Evolutionary conservation across 176 grass and related monocot genomes (phyloP), one percentile per base, ranked within the genome.

Genomic region (Triticum dicoccoides): DNA sequence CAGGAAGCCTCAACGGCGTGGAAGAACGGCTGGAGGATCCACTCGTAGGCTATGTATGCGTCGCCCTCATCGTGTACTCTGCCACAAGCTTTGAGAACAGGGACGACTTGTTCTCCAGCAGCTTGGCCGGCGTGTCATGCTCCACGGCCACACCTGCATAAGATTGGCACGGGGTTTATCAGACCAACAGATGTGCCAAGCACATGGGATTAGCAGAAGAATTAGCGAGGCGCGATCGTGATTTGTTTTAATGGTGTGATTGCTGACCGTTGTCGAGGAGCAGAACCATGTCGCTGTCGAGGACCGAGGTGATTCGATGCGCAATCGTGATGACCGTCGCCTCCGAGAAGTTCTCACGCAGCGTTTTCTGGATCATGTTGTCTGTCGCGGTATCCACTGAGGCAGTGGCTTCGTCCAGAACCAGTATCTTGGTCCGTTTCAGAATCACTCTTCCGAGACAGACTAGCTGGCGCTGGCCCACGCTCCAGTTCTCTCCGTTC

Each of bases 401-500:
- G 3, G 84, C 65, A 0, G 84, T 86, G 37, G 84, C 84, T 3
- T 86, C 84, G 3, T 86, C 84, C 34, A 86, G 80, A 21, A 82
- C 91, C 70, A 98, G 84, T 52, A 92, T 87, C 25, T 89, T 98
- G 23, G 89, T 95, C 59, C 88, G 92, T 70, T 98, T 95, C 80
- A 94, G 77, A 66, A 98, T 98, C 39, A 95, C 89, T 45, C 88
- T 88, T 5, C 91, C 93, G 8, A 95, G 89, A 29, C 96, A 98
- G 10, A 92, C 88, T 18, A 95, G 89, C 86, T 98, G 96, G 34
- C 96, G 91, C 81, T 98, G 96, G 29, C 96, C 93, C 64, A 82
- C 65, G 29, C 80, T 82, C 80, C 80, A 95, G 76, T 95, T 98
- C 72, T 98, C 93, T n/a, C 96, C 96, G 69, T 94, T 98, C 88